Conservation (phyloP, 306 rosid genomes). For the Acacia confusa region DNA sequence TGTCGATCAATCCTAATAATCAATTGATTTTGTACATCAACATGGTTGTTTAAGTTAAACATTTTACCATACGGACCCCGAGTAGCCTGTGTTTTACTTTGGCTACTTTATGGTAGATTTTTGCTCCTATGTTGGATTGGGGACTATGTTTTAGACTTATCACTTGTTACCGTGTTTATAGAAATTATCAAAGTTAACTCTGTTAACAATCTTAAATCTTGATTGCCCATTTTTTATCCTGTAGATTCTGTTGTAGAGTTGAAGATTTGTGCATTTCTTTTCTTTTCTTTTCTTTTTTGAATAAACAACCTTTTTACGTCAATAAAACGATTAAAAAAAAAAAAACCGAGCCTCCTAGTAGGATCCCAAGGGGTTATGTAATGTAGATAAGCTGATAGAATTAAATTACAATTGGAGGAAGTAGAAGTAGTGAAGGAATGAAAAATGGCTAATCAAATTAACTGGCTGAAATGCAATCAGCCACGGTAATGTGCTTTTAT, state of each 20-base stretch:
- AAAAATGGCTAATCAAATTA: background rate
- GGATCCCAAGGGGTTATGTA: background rate
- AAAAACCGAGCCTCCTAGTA: background rate
- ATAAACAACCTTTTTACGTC: background rate
- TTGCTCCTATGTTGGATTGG: background rate
- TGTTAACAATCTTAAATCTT: conserved; percentile 5
- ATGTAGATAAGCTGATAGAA: background rate
- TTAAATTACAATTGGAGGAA: background rate
- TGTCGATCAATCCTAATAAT: background rate
- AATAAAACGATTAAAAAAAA: background rate
- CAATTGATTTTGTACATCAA: background rate
- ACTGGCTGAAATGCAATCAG: background rate
- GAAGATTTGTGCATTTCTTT: background rate
- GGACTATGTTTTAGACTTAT: background rate
- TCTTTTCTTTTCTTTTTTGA: background rate
- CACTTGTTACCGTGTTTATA: background rate
- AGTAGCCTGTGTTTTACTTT: background rate
- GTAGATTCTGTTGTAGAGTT: background rate
- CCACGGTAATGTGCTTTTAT: background rate
- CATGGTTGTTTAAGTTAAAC: conserved; percentile 13
- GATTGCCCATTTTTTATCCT: background rate
- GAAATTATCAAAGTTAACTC: background rate
- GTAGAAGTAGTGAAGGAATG: background rate
- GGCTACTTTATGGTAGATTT: background rate
- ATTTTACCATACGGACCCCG: background rate